Conservation (phyloP, 495 filamentous ascomycete species). For the Tuber brumale region DNA sequence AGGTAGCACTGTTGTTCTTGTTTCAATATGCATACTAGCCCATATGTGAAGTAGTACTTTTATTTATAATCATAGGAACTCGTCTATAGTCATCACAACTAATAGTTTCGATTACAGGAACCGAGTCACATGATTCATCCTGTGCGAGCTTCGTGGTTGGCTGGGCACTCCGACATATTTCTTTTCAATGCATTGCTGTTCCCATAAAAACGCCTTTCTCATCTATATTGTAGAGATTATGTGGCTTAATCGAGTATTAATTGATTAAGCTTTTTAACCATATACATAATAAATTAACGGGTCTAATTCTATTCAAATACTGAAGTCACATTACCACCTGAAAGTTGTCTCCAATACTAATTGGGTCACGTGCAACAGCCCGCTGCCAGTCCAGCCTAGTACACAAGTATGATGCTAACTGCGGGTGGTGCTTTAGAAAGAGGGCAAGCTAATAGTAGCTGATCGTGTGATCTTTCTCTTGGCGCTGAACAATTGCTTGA, state of each 20-base stretch:
- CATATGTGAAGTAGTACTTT: too few species aligned
- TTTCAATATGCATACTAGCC: too few species aligned
- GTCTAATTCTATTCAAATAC: too few species aligned
- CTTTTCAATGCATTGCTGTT: neutral
- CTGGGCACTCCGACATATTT: neutral
- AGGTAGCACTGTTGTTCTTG: too few species aligned
- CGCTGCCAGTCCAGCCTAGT: neutral
- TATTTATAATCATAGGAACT: too few species aligned
- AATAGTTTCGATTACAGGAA: too few species aligned
- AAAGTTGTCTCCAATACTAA: constrained; percentile 13
- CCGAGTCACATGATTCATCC: too few species aligned
- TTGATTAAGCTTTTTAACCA: constrained; percentile 15
- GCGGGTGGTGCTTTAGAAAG: constrained; percentile 10
- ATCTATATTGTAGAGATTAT: constrained; percentile 14
- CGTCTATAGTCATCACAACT: too few species aligned
- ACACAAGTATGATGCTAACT: constrained; percentile 6
- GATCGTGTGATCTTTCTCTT: neutral
- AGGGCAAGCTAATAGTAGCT: neutral
- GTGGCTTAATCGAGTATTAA: constrained; percentile 6
- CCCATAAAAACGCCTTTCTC: constrained; percentile 10
- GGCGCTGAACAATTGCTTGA: neutral
- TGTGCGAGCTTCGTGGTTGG: neutral
- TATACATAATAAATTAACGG: neutral
- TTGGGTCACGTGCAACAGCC: neutral
- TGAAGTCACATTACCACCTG: constrained; percentile 4